These are phyloP conservation scores for Pestalotiopsis sp. DNA, from an alignment of 2,329 filamentous ascomycete species.

Conservation along the genomic window DNA sequence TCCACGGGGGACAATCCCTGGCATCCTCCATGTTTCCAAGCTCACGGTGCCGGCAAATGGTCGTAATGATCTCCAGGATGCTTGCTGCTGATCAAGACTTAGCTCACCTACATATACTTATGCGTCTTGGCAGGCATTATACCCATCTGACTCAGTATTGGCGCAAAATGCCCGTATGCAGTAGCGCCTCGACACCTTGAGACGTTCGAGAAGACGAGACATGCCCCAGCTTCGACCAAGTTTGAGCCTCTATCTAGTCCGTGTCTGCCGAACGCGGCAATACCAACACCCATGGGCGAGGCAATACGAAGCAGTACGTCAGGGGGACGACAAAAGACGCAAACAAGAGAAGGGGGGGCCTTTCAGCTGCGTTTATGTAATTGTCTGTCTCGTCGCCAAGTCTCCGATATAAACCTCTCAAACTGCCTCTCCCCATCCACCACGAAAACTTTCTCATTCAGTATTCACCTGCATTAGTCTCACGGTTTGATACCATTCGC, in stretches of 20 bases:
- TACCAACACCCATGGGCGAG: neutral
- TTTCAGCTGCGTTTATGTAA: neutral
- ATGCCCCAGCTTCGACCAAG: neutral
- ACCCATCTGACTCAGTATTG: neutral
- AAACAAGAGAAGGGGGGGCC: neutral
- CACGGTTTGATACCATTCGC: conserved; percentile 17
- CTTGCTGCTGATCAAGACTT: conserved; percentile 6
- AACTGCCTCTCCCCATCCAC: conserved; percentile 6
- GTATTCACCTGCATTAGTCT: conserved; percentile 12
- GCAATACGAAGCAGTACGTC: neutral
- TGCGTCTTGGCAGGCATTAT: neutral
- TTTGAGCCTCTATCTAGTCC: conserved; percentile 8
- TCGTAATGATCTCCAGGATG: neutral
- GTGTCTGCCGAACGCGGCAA: neutral
- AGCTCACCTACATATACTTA: neutral
- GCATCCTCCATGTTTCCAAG: neutral
- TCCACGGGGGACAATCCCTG: too few species aligned
- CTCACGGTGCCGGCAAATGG: neutral
- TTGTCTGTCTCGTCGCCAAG: neutral
- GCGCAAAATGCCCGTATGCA: neutral
- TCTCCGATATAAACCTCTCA: conserved; percentile 13
- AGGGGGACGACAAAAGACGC: neutral
- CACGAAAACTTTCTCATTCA: neutral
- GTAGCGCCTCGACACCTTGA: neutral
- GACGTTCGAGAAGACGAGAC: conserved; percentile 14